Percentiles rank a stretch among this genome's conserved stretches.
Conservation (phyloP, 371 early-diverging fungal genomes). For the Zopfochytrium polystomum region DNA sequence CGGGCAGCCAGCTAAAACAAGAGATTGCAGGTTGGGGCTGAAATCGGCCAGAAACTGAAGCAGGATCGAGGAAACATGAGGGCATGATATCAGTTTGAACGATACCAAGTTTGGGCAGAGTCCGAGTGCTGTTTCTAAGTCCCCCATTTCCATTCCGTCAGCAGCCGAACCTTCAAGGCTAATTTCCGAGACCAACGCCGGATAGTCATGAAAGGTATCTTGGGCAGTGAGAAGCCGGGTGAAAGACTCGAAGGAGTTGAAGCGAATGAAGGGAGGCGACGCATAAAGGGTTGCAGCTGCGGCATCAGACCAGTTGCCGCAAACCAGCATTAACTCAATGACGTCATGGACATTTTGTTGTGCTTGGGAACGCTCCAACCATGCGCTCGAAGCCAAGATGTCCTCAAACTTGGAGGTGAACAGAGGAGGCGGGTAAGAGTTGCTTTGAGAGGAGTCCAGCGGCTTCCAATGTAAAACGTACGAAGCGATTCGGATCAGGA, state of each 20-base stretch:
- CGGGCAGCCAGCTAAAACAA: slow-evolving; percentile 27
- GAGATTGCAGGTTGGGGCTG: slow-evolving; percentile 15
- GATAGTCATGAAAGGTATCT: background rate
- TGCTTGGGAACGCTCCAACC: too few species aligned
- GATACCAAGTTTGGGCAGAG: slow-evolving; percentile 27
- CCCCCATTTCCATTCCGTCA: slow-evolving; percentile 36
- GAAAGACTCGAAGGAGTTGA: background rate
- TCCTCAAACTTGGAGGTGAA: too few species aligned
- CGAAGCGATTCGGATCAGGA: too few species aligned
- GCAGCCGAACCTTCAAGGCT: slow-evolving; percentile 21
- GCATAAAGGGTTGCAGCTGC: background rate
- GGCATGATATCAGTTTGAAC: slow-evolving; percentile 28
- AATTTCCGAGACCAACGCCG: background rate
- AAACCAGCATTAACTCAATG: too few species aligned
- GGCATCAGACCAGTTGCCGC: background rate
- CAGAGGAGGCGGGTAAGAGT: too few species aligned
- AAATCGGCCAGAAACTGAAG: slow-evolving; percentile 34
- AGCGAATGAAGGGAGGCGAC: background rate
- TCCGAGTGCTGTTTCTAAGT: slow-evolving; percentile 32
- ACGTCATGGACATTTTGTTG: too few species aligned
- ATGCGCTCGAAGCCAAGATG: too few species aligned
- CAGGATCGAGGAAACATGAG: slow-evolving; percentile 33
- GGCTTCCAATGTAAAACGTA: too few species aligned
- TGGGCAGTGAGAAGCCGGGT: background rate
- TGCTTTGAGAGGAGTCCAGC: too few species aligned